Base-by-base conservation (phyloP, 345 rosid genomes). In the Arabis hirsuta region DNA sequence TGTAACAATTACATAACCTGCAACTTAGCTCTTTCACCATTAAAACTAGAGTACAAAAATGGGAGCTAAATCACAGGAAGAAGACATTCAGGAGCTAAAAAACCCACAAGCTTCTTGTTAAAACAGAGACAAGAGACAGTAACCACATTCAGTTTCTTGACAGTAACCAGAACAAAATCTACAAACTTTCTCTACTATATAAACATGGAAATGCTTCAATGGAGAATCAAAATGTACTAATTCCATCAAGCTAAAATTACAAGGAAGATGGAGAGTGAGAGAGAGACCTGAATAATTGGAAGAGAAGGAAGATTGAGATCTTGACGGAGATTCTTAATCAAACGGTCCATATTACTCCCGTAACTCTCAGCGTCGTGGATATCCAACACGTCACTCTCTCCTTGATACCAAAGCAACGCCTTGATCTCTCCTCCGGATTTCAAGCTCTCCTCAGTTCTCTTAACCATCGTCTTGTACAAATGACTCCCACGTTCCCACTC, bases 341-440 rank as follows among this genome's bases (percentile, higher is more conserved):
- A 34, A 34, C 38, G 67, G 80, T 80, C 90, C 91, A 89, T 88
- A 29, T 86, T 88, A 51, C 31, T 80, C 41, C 71, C 74, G 47
- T 91, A 94, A 8, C 82, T 83, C 43, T 74, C 88, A 2, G 97
- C 96, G 14, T 86, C 97, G 5, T 73, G 78, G 61, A 73, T 59
- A 50, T 53, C 42, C 56, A 50, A 67, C 67, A 92, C 69, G 80
- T 89, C 98, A 76, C 98, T 89, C 79, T 94, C 96, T 43, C 98
- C 98, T 79, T 91, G 97, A 70, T 79, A 94, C 98, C 97, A 91
- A 57, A 94, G 67, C 94, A 88, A 42, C 6, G 86, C 86, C 82
- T 80, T 88, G 38, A 91, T 84, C 81, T 81, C 90, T 20, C 90
- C 96, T 0, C 91, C 89, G 9, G 53, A 62, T 65, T 67, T 83